Evolutionary conservation across 1,284 basidiomycete genomes (phyloP).

Genomic region (Pholiota adiposa): DNA sequence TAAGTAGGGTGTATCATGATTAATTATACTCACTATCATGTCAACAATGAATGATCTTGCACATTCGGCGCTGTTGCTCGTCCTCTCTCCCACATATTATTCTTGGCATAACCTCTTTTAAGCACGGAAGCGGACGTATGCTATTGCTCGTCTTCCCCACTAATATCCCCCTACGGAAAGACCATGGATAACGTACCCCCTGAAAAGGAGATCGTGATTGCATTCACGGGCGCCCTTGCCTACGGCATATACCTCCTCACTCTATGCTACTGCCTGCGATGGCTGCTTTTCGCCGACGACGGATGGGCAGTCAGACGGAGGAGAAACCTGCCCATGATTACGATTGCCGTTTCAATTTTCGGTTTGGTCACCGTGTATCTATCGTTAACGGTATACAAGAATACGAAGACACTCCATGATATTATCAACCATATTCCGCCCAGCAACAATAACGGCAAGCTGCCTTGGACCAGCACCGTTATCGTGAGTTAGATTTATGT

Average conservation of each 20-base stretch:
- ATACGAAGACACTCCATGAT: slow-evolving; percentile 2
- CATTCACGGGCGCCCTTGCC: slow-evolving; percentile 2
- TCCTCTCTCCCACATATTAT: not conserved
- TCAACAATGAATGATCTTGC: not conserved
- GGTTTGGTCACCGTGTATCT: not conserved
- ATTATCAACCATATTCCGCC: not conserved
- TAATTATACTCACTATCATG: no score
- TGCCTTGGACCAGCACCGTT: slow-evolving; percentile 4
- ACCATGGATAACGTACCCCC: slow-evolving; percentile 10
- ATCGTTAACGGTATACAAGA: not conserved
- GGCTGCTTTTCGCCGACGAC: slow-evolving; percentile 7
- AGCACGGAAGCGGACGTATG: not conserved
- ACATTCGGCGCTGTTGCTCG: not conserved
- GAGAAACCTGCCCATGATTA: slow-evolving; percentile 3
- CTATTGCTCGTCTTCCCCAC: not conserved
- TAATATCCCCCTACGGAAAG: not conserved
- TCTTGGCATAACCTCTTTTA: not conserved
- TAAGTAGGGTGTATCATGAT: no score
- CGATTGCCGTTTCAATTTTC: not conserved
- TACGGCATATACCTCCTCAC: slow-evolving; percentile 9
- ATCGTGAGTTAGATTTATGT: not conserved
- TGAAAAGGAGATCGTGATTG: slow-evolving; percentile 3
- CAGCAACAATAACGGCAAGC: not conserved
- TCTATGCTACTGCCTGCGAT: slow-evolving; percentile 3
- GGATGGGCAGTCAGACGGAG: not conserved